Base-by-base conservation (phyloP, 2,329 filamentous ascomycete species). In the Neodidymelliopsis sp. region DNA sequence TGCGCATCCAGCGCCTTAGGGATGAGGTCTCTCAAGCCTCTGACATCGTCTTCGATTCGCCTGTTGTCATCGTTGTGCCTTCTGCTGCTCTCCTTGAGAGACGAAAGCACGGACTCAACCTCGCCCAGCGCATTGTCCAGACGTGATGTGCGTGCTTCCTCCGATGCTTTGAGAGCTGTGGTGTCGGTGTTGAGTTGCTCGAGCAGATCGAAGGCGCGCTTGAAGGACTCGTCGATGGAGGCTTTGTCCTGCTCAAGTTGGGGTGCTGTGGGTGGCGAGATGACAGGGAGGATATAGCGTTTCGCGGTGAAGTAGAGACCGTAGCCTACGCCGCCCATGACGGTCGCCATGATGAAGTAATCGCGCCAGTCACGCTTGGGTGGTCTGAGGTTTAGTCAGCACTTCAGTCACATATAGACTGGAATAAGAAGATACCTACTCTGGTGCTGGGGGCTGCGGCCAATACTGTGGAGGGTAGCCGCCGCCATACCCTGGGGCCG, bases 311-410 rank as follows among this genome's bases (percentile, higher is more conserved):
- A 84, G 70, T 94, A 99, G 16, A 96, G 75, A 0, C 92, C 93
- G 67, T 97, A 97, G 28, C 91, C 83, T 15, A 97, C 87, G 37
- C 92, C 91, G 48, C 91, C 88, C 55, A 95, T 88, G 10, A 97
- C 90, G 0, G 94, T 99, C 6, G 94, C 94, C 91, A 97, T 96
- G 74, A 99, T 97, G 75, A 99, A 99, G 89, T 91, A 97, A 71
- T 99, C 94, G 54, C 95, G 84, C 94, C 94, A 99, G 75, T 99
- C 94, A 67, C 94, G 82, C 69, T 85, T 87, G 3, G 91, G 91
- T 2, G 85, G 66, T 44, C 71, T 74, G 7, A 37, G 1, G 6
- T 6, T 4, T 3, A 19, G 44, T 70, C 48, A 67, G 66, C 44
- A 27, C n/a, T 49, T 22, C 7, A 12, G 10, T 11, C 7, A 27